phyloP scores from a whole-genome alignment of 176 grass and related monocot species.

The Oropetium thomaeum region DNA sequence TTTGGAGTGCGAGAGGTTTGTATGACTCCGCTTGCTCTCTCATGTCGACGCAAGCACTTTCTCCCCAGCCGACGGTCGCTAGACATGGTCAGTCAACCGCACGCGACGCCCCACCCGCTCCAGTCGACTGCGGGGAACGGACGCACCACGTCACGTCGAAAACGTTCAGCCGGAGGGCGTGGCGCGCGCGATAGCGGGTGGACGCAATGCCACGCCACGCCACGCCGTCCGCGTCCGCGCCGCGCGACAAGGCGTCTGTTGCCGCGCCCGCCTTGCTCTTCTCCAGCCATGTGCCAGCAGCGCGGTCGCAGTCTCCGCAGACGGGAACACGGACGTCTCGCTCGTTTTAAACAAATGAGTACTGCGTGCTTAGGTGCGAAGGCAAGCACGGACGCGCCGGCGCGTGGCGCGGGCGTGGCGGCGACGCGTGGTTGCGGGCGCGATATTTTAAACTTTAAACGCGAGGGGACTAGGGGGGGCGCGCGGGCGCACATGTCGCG shows the following conservation, averaged over 20 bases:
- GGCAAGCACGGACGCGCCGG: neutral
- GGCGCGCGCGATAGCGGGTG: slow-evolving; percentile 3
- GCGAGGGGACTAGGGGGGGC: neutral
- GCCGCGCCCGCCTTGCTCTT: too few relatives aligned
- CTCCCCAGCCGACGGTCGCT: neutral
- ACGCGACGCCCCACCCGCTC: neutral
- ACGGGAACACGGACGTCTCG: neutral
- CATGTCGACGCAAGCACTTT: neutral
- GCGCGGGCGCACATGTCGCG: neutral
- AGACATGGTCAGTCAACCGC: neutral
- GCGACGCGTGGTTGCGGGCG: neutral
- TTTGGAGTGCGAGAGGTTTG: neutral
- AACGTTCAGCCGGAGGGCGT: slow-evolving; percentile 9
- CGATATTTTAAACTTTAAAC: too few relatives aligned
- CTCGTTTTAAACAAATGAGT: too few relatives aligned
- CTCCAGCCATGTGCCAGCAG: neutral
- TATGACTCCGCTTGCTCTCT: neutral
- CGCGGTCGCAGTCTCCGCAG: neutral
- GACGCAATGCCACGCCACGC: too few relatives aligned
- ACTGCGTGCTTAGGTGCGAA: slow-evolving; percentile 4
- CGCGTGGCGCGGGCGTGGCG: slow-evolving; percentile 1
- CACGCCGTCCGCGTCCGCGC: too few relatives aligned
- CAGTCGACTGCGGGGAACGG: neutral
- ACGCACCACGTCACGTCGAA: neutral
- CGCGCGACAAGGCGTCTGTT: neutral